These are phyloP conservation scores for Aspergillus brunneoviolaceus DNA, from an alignment of 2,329 filamentous ascomycete genomes.

Conservation along the genomic window DNA sequence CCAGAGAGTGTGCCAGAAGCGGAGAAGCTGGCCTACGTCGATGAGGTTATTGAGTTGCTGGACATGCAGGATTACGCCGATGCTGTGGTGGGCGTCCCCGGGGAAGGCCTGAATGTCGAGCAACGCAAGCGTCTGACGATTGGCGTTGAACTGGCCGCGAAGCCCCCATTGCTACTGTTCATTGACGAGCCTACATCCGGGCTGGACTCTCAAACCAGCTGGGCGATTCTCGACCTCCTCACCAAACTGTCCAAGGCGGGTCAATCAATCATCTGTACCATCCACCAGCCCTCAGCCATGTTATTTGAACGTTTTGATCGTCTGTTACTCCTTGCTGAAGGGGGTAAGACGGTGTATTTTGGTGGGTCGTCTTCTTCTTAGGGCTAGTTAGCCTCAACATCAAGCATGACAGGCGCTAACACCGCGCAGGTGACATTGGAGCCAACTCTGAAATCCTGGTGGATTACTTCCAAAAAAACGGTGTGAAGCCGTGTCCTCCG, in stretches of 20 bases:
- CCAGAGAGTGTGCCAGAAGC: constrained; percentile 64
- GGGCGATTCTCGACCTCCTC: constrained; percentile 79
- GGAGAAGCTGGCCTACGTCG: constrained; percentile 80
- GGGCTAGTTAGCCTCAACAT: no score
- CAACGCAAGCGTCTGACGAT: constrained; percentile 75
- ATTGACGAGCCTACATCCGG: constrained; percentile 92
- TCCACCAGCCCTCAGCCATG: constrained; percentile 88
- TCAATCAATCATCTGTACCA: constrained; percentile 86
- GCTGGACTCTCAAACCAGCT: constrained; percentile 85
- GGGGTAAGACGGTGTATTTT: no score
- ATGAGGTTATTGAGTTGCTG: constrained; percentile 69
- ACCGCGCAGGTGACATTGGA: no score
- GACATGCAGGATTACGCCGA: constrained; percentile 86
- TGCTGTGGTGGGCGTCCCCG: constrained; percentile 79
- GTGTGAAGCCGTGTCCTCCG: no score
- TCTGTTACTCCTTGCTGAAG: no score
- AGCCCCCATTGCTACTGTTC: constrained; percentile 82
- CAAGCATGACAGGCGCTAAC: no score
- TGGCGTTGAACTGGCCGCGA: constrained; percentile 85
- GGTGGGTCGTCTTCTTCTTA: no score
- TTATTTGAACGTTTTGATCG: constrained; percentile 55
- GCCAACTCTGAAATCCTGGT: no score
- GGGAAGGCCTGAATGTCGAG: constrained; percentile 65
- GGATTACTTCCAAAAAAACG: no score
- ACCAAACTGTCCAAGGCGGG: constrained; percentile 83